Evolutionary conservation across 352 stramenopile genomes (phyloP).

Genomic region (Phytophthora quininea): DNA sequence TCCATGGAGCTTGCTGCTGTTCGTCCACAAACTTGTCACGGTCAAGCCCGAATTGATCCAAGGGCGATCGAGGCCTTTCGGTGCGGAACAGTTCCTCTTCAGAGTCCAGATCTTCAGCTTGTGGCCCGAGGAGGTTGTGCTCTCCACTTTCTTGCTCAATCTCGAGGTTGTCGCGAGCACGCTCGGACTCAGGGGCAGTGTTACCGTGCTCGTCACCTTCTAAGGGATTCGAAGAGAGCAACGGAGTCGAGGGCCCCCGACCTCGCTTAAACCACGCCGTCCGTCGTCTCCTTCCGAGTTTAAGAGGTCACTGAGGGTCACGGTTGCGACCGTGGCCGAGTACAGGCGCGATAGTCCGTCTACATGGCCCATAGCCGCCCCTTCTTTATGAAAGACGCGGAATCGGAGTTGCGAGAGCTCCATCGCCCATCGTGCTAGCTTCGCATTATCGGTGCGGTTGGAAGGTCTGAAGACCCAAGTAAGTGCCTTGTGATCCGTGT

Average conservation of each 20-base stretch:
- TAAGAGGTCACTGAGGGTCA: neutral
- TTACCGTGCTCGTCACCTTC: too few species aligned
- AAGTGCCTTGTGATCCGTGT: slow-evolving; percentile 3
- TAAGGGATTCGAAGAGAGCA: too few species aligned
- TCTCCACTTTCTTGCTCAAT: too few species aligned
- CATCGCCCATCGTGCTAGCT: neutral
- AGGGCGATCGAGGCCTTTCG: neutral
- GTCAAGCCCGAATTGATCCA: neutral
- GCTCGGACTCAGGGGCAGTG: too few species aligned
- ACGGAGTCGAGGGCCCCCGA: neutral
- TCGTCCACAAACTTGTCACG: neutral
- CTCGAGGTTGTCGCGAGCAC: too few species aligned
- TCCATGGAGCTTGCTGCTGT: neutral
- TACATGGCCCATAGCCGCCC: neutral
- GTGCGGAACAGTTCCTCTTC: too few species aligned
- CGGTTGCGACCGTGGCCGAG: neutral
- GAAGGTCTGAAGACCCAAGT: slow-evolving; percentile 3
- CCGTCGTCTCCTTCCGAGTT: neutral
- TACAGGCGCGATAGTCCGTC: neutral
- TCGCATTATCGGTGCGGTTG: neutral
- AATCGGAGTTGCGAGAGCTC: slow-evolving; percentile 1
- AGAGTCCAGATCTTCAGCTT: neutral
- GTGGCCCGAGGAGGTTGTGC: too few species aligned
- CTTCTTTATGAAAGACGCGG: neutral
- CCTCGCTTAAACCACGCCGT: neutral